Evolutionary conservation across 1,284 basidiomycete species (phyloP).

Genomic region (Athelia sp.): DNA sequence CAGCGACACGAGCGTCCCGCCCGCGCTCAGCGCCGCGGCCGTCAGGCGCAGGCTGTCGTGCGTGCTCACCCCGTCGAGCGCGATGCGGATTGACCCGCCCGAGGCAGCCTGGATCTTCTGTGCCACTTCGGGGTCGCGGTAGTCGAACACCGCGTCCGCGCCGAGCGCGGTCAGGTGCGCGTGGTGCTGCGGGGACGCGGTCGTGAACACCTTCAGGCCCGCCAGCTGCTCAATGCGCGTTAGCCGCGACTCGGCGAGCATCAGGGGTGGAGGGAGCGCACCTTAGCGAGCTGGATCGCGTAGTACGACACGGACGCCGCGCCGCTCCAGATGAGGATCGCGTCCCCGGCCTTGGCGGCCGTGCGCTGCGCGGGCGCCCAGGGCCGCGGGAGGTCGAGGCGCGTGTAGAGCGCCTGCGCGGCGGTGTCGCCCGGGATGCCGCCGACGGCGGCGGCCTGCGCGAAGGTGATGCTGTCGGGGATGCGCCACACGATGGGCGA

Average conservation of each 20-base stretch:
- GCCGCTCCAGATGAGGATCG: conserved; percentile 20
- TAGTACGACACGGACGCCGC: conserved; percentile 30
- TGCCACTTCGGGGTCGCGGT: conserved; percentile 6
- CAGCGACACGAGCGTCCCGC: neutral
- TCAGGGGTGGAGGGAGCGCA: too few species aligned
- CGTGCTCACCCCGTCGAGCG: neutral
- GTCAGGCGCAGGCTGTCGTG: neutral
- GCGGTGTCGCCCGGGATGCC: neutral
- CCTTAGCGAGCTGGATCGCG: conserved; percentile 29
- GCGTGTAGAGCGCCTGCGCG: neutral
- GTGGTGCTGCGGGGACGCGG: conserved; percentile 25
- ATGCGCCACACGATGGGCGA: neutral
- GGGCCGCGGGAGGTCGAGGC: neutral
- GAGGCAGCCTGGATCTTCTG: conserved; percentile 3
- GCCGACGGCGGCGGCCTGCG: neutral
- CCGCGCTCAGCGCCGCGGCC: neutral
- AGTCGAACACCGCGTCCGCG: conserved; percentile 26
- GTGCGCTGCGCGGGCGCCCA: neutral
- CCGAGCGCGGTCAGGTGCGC: conserved; percentile 28
- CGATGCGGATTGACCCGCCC: neutral
- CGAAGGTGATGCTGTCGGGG: neutral
- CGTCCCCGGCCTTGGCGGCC: neutral
- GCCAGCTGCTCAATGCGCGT: too few species aligned
- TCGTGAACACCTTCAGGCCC: conserved; percentile 14
- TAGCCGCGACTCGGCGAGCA: too few species aligned